Evolutionary conservation across 164 flowering plant genomes (phyloP).

Genomic region (Taxillus chinensis): DNA sequence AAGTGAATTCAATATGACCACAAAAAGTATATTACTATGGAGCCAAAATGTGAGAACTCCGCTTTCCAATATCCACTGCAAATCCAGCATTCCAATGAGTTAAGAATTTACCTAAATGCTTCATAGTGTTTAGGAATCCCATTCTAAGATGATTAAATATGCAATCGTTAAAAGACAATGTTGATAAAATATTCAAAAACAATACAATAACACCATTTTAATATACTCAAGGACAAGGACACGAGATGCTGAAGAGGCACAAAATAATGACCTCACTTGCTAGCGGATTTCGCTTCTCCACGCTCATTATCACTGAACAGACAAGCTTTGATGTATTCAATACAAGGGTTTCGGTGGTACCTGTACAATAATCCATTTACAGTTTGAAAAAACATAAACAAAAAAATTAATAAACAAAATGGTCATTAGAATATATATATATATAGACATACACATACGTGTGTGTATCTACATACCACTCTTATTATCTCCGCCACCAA

Average conservation of each 20-base stretch:
- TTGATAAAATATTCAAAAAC: not conserved
- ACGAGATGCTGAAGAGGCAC: not conserved
- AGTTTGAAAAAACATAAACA: not conserved
- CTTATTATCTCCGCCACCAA: constrained; percentile 94
- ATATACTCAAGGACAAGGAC: not conserved
- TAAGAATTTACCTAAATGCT: too few relatives aligned
- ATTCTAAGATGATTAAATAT: too few relatives aligned
- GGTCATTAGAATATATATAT: constrained; percentile 1
- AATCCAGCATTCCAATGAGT: too few relatives aligned
- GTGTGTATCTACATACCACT: constrained; percentile 42
- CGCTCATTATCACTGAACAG: constrained; percentile 59
- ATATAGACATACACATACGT: not conserved
- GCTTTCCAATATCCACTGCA: too few relatives aligned
- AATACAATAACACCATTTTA: not conserved
- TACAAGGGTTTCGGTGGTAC: constrained; percentile 63
- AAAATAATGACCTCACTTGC: constrained; percentile 77
- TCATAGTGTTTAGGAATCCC: too few relatives aligned
- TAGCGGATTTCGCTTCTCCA: constrained; percentile 67
- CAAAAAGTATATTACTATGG: too few relatives aligned
- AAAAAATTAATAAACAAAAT: not conserved
- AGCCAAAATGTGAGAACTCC: too few relatives aligned
- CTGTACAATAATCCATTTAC: constrained; percentile 46
- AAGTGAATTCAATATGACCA: too few relatives aligned
- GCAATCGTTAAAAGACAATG: too few relatives aligned
- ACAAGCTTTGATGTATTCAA: constrained; percentile 73